Evolutionary conservation across 2,329 filamentous ascomycete species (phyloP), one percentile per base, ranked within the genome.

Genomic region (Hymenoscyphus infarciens): DNA sequence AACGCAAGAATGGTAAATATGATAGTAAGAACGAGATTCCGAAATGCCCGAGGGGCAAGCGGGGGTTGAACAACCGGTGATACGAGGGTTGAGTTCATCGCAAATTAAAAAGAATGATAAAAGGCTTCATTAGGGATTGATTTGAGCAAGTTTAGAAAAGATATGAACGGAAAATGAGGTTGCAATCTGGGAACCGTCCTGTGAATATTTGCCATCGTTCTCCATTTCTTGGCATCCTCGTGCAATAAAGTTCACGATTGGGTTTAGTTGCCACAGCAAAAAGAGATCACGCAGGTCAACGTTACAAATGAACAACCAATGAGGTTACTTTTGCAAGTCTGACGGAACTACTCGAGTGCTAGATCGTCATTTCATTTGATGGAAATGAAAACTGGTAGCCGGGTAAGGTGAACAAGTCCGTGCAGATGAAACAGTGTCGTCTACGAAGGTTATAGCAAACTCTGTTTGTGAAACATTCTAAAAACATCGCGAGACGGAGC

Each of bases 1-100:
- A 52, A n/a, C 8, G 57, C 57, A 5, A 59, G 22, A 29, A 19
- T 2, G 13, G 57, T 52, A n/a, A 59, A 59, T 6, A 52, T 59
- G 25, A 45, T 8, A 8, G 53, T 33, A 13, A 55, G 27, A 8
- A 55, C 22, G 2, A 55, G 27, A 4, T 33, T 55, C n/a, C 6
- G 53, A 33, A 29, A 29, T 55, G 27, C 53, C 13, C 27, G 19
- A 6, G 53, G 29, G 7, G 29, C 29, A 55, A 33, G 22, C 10
- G 13, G 8, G 8, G 2, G 8, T 25, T 31, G 25, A 5, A 10
- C 13, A 15, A 31, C 7, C 25, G 16, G 13, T 16, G 13, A 11
- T 31, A 5, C 22, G 19, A 13, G 10, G 3, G 53, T 33, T 27
- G 25, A 55, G 16, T 55, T 55, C 53, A 52, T 52, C 11, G 19